Conservation (phyloP, 1,284 basidiomycete species). For the Puccinia triticina region DNA sequence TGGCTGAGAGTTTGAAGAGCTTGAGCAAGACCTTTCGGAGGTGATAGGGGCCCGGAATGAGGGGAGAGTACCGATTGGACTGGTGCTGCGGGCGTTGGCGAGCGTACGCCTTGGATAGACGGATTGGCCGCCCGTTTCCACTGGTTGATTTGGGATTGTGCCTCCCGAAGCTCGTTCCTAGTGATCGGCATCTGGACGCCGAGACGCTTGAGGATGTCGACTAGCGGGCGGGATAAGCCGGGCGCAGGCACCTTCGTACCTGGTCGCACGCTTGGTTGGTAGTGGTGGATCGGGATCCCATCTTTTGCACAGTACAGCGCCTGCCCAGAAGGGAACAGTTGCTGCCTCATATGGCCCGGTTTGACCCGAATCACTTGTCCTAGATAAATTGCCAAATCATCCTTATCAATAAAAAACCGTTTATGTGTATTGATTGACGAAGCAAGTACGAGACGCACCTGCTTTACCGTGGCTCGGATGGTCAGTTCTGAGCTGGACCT, state of each 20-base stretch:
- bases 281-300: slow-evolving; percentile 48
- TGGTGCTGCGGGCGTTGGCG: not conserved
- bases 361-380: slow-evolving; percentile 47
- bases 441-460: not conserved
- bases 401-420: no score
- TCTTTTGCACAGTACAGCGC: slow-evolving; percentile 49
- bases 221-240: slow-evolving; percentile 25
- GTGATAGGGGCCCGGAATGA: not conserved
- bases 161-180: not conserved
- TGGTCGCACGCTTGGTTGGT: slow-evolving; percentile 17
- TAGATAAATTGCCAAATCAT: not conserved
- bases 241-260: slow-evolving; percentile 16
- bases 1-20: slow-evolving; percentile 8
- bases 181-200: slow-evolving; percentile 4
- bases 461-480: slow-evolving; percentile 37
- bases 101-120: no score
- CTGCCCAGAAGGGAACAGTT: slow-evolving; percentile 29
- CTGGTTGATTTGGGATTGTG: slow-evolving; percentile 5
- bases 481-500: slow-evolving; percentile 35
- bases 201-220: slow-evolving; percentile 19
- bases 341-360: slow-evolving; percentile 44
- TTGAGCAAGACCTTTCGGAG: slow-evolving; percentile 5
- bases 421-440: no score
- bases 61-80: not conserved
- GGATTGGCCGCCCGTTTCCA: slow-evolving; percentile 11